A percentile compares a stretch with the other conserved stretches of the same genome.
Evolutionary conservation across 441 rosid genomes (phyloP).

Genomic region (Bocquillonia castaneifolia): DNA sequence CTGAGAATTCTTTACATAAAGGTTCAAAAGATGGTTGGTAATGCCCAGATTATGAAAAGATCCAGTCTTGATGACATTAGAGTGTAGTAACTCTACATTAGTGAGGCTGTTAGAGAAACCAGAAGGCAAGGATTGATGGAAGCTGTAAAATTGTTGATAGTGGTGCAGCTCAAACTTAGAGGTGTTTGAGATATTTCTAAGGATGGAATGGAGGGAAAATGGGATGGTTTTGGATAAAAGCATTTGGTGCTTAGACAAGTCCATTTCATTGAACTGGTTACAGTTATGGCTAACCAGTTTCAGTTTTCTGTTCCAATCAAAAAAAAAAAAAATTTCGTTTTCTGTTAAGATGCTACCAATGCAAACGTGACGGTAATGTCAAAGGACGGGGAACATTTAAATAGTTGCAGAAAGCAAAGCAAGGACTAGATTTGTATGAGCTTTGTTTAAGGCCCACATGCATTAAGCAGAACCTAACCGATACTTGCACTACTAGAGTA

Average conservation of each 20-base stretch:
- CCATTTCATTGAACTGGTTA: constrained; percentile 26
- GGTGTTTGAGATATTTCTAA: neutral
- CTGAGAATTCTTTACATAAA: constrained; percentile 13
- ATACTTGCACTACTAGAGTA: too few relatives aligned
- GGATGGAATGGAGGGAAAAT: constrained; percentile 1
- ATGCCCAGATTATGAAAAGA: constrained; percentile 21
- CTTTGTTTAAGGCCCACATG: too few relatives aligned
- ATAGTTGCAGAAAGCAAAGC: too few relatives aligned
- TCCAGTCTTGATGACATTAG: constrained; percentile 33
- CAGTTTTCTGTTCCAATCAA: too few relatives aligned
- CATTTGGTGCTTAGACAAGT: neutral
- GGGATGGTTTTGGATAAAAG: neutral
- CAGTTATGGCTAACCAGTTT: neutral
- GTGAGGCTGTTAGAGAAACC: neutral
- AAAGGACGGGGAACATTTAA: too few relatives aligned
- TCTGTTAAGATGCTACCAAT: neutral
- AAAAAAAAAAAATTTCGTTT: too few relatives aligned
- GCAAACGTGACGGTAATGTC: neutral
- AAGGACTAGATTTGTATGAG: too few relatives aligned
- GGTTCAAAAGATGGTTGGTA: constrained; percentile 25
- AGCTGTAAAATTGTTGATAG: neutral
- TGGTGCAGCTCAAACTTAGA: constrained; percentile 4
- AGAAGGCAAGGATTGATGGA: neutral
- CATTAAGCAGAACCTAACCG: too few relatives aligned
- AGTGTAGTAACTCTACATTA: constrained; percentile 26